Evolutionary conservation across 2,329 filamentous ascomycete genomes (phyloP), one percentile per base, ranked within the genome.

Genomic region (Nothophoma quercina): DNA sequence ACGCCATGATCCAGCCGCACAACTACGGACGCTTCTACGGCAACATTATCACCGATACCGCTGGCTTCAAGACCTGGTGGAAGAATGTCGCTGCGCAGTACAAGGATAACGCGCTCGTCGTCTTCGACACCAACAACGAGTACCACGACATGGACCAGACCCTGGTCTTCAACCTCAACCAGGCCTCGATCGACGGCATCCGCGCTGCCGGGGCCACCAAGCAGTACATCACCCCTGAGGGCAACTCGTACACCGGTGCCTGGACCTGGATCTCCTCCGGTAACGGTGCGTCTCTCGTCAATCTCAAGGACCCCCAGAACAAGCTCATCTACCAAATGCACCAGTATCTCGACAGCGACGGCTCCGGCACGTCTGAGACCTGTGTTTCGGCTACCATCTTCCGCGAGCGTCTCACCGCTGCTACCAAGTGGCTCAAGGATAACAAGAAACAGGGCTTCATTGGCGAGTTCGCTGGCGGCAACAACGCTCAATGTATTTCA

Each of bases 281-380:
- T 33, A 82, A 81, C 62, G 74, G 51, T 28, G 74, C 75, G 4
- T 72, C 74, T 35, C 75, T 82, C 51, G 75, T 78, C 48, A 70
- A 59, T 16, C 75, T 85, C 33, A 81, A 78, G 7, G 83, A 86
- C 56, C 76, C 82, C 0, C 53, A 74, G 36, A 72, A 84, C 70
- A 83, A 82, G 63, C 76, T 85, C 50, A 70, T 85, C 65, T 85
- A 83, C 70, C 81, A 85, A 63, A 85, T 85, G 83, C 83, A 86
- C 66, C 83, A 85, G 71, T 86, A 85, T 62, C 82, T 85, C 29
- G 83, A 86, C 70, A 73, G 70, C 0, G 83, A 85, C 54, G 79
- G 81, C 45, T 81, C 78, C 2, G 83, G 83, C 7, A 84, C 82
- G 0, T 74, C 72, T 2, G 72, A 70, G 2, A 71, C 72, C 22